These are phyloP conservation scores for Rubia peregrina DNA, from an alignment of 305 asterid genomes.

Conservation along the genomic window DNA sequence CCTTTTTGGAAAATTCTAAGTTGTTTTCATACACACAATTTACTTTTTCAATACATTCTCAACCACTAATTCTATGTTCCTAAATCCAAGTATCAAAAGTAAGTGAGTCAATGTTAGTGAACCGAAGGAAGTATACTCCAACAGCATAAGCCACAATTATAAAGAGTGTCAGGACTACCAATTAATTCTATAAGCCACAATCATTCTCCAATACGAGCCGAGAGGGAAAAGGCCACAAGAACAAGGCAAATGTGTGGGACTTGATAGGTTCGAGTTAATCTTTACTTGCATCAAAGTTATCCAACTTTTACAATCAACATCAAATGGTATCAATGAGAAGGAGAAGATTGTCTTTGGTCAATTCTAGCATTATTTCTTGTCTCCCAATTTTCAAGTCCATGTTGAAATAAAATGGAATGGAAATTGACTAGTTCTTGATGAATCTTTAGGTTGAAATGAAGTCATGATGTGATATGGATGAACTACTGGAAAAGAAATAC, in stretches of 20 bases:
- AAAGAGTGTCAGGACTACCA: too few species aligned
- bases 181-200: too few species aligned
- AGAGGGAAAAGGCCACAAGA: not conserved
- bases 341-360: not conserved
- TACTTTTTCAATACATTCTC: too few species aligned
- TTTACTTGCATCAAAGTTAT: not conserved
- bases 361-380: not conserved
- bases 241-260: conserved; percentile 1
- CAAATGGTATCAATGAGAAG: not conserved
- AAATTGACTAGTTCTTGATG: not conserved
- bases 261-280: not conserved
- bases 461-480: not conserved
- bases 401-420: not conserved
- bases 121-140: too few species aligned
- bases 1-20: too few species aligned
- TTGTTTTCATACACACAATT: too few species aligned
- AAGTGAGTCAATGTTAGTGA: too few species aligned
- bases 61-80: too few species aligned
- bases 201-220: too few species aligned
- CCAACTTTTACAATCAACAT: conserved; percentile 2
- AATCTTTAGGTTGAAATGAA: not conserved
- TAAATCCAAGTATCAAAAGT: too few species aligned
- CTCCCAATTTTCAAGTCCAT: not conserved
- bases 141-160: too few species aligned
- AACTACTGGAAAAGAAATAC: not conserved